Base-by-base conservation (phyloP, 2,329 filamentous ascomycete genomes). In the Botryosphaeria dothidea region DNA sequence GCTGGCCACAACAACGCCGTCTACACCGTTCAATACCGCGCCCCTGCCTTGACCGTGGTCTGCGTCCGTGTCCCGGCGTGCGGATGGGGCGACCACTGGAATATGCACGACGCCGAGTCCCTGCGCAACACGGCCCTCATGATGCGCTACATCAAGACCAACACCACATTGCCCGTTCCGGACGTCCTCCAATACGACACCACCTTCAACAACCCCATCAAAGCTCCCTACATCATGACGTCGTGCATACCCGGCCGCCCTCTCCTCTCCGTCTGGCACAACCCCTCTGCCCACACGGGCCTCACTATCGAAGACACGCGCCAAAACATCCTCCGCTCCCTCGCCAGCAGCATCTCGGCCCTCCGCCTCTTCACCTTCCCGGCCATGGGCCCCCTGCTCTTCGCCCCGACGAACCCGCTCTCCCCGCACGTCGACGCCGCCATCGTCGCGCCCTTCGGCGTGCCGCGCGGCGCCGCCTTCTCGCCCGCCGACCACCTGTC, bases 151-250 rank as follows among this genome's bases (percentile, higher is more conserved):
- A 65, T 71, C n/a, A 21, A 29, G 9, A 31, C 65, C 17, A 43
- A 52, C 38, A 68, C 67, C 3, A 23, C 34, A 5, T 62, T 68
- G 9, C 71, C 68, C 1, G 60, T 72, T 1, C 70, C 71, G 2
- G 49, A 64, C 9, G 52, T 70, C 43, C 27, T 70, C 21, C 66
- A 60, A 9, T 71, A 67, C 38, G 66, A 70, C 34, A 36, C 52
- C 1, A 51, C 57, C 6, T 21, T 67, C 11, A 25, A 68, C 6
- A 73, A 71, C 41, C 34, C 27, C 3, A 66, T 71, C 31, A 48
- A 64, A 3, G 65, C 65, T 11, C 71, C 71, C 11, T 72, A 66
- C 45, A 68, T 71, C 15, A 43, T 72, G 13, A 68, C 70, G 68
- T 66, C 62, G 29, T 63, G 57, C 41, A 13, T 71, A 3, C 1